phyloP scores from a whole-genome alignment of 2,329 filamentous ascomycete genomes.

The Grosmannia clavigera region DNA sequence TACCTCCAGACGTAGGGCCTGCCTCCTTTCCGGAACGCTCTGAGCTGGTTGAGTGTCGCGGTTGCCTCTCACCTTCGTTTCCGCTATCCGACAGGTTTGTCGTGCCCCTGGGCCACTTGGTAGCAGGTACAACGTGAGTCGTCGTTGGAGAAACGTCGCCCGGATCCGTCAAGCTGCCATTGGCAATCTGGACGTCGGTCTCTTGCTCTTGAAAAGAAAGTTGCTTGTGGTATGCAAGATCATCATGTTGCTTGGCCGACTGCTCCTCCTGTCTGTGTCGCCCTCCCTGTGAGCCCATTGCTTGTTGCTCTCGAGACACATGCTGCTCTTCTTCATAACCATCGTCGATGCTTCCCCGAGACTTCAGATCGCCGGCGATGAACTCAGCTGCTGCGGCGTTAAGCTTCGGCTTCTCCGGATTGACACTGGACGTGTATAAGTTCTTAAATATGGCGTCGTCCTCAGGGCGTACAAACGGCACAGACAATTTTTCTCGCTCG shows the following conservation, averaged over 20 bases:
- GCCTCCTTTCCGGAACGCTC: constrained; percentile 19
- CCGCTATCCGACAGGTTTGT: constrained; percentile 30
- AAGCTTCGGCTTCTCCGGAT: constrained; percentile 43
- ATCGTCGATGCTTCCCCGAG: constrained; percentile 8
- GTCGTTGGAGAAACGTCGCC: constrained; percentile 25
- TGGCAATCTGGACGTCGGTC: background rate
- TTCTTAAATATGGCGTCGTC: constrained; percentile 71
- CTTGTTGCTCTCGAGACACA: background rate
- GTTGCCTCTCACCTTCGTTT: constrained; percentile 28
- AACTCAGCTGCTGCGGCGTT: constrained; percentile 39
- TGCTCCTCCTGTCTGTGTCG: background rate
- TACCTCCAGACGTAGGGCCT: constrained; percentile 9
- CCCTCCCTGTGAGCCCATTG: background rate
- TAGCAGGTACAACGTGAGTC: constrained; percentile 21
- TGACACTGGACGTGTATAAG: constrained; percentile 50
- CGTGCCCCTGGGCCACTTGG: constrained; percentile 18
- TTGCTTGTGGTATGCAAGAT: background rate
- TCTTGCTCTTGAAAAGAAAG: background rate
- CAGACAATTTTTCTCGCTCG: constrained; percentile 73
- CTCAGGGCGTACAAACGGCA: constrained; percentile 87
- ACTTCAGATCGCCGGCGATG: constrained; percentile 20
- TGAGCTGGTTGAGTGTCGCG: constrained; percentile 15
- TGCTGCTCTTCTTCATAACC: constrained; percentile 5
- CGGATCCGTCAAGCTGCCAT: constrained; percentile 16
- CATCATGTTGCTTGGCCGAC: background rate